These are phyloP conservation scores for Xylariaceae sp. DNA, from an alignment of 2,329 filamentous ascomycete genomes.

Conservation along the genomic window DNA sequence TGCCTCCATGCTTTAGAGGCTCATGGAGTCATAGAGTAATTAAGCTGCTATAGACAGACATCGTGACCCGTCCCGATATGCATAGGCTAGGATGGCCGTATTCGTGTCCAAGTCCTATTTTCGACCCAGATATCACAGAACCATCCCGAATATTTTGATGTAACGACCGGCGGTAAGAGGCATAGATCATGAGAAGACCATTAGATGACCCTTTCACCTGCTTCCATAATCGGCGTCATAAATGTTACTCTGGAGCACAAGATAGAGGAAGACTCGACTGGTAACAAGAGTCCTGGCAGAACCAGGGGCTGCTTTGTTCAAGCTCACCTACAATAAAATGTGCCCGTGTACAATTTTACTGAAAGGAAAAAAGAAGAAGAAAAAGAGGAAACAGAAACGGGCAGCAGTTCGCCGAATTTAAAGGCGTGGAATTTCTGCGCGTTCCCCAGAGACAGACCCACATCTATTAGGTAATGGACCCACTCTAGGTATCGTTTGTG, in stretches of 20 bases:
- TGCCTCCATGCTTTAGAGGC: too few relatives aligned
- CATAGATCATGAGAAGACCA: constrained; percentile 52
- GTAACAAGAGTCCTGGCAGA: constrained; percentile 38
- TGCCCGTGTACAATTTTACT: constrained; percentile 61
- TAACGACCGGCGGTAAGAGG: constrained; percentile 72
- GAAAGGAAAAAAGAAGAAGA: constrained; percentile 37
- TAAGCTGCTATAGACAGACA: too few relatives aligned
- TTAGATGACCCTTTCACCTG: constrained; percentile 50
- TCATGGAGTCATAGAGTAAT: too few relatives aligned
- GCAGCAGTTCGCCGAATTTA: neutral
- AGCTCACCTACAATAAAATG: constrained; percentile 69
- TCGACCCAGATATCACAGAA: neutral
- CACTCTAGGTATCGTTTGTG: neutral
- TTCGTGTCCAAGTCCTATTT: neutral
- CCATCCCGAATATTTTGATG: constrained; percentile 36
- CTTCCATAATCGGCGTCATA: constrained; percentile 67
- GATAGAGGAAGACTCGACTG: constrained; percentile 66
- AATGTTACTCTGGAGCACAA: constrained; percentile 57
- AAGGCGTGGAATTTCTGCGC: neutral
- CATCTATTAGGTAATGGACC: neutral
- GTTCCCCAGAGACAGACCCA: neutral
- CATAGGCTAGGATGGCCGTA: neutral
- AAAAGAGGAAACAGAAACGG: constrained; percentile 29
- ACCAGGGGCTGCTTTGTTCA: constrained; percentile 39
- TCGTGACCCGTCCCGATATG: too few relatives aligned